A percentile compares a stretch with the other conserved stretches of the same genome.
Conservation (phyloP, 345 rosid species). For the Murraya paniculata region DNA sequence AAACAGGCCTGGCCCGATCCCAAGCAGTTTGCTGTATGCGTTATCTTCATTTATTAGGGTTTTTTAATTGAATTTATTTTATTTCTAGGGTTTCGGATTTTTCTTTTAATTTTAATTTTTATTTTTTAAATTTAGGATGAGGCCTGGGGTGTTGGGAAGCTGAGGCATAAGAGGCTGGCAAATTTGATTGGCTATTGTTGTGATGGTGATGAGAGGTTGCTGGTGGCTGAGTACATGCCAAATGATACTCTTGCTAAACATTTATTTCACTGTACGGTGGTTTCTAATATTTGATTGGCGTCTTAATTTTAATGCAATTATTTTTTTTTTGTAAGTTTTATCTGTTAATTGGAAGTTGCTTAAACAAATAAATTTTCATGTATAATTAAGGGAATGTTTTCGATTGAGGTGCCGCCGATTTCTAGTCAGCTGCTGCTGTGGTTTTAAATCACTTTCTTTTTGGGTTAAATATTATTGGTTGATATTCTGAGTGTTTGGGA, state of each 20-base stretch:
- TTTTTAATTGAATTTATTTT: not conserved
- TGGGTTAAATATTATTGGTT: too few relatives aligned
- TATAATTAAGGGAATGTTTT: not conserved
- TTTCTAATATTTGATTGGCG: not conserved
- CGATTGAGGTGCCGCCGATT: not conserved
- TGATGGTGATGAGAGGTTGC: constrained; percentile 91
- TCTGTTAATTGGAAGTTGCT: not conserved
- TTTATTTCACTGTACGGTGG: constrained; percentile 77
- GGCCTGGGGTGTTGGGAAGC: constrained; percentile 73
- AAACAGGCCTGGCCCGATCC: constrained; percentile 92
- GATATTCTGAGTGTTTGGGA: not conserved
- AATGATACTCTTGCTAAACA: constrained; percentile 84
- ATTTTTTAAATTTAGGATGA: constrained; percentile 49
- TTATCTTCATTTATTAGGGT: not conserved
- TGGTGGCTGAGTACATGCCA: constrained; percentile 88
- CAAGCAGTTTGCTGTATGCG: constrained; percentile 70
- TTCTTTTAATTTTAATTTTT: not conserved
- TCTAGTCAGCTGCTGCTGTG: not conserved
- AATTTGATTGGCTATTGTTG: constrained; percentile 95
- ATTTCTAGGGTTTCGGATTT: constrained; percentile 22
- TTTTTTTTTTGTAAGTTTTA: not conserved
- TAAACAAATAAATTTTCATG: not conserved
- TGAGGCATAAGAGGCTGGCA: constrained; percentile 69
- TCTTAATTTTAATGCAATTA: not conserved
- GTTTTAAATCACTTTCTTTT: too few relatives aligned